Evolutionary conservation across 1,284 basidiomycete genomes (phyloP).

Genomic region (Mrakiaceae sp.): DNA sequence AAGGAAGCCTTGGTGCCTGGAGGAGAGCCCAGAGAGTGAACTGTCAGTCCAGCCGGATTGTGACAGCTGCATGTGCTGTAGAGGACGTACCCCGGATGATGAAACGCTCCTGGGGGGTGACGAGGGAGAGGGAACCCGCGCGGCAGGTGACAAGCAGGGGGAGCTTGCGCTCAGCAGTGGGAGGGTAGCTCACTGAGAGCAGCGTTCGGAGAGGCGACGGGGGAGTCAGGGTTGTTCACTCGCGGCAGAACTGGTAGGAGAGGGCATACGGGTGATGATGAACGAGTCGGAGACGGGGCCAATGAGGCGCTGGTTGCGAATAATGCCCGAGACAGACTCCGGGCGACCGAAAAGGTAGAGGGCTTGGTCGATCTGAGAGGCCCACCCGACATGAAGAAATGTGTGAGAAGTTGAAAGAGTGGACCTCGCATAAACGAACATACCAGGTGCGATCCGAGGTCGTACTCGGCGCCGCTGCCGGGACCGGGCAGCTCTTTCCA

Average conservation of each 20-base stretch:
- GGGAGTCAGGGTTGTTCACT: neutral
- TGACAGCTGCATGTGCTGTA: too few relatives aligned
- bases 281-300: conserved; percentile 58
- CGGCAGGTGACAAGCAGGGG: conserved; percentile 58
- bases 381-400: neutral
- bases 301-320: conserved; percentile 54
- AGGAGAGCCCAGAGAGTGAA: too few relatives aligned
- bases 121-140: conserved; percentile 56
- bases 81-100: conserved; percentile 41
- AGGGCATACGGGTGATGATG: conserved; percentile 30
- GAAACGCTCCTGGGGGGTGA: conserved; percentile 54
- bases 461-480: conserved; percentile 36
- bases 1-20: conserved; percentile 53
- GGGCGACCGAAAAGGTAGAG: conserved; percentile 67
- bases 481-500: conserved; percentile 39
- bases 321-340: conserved; percentile 52
- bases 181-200: conserved; percentile 54
- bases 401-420: neutral
- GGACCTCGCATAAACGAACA: conserved; percentile 22
- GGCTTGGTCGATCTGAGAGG: conserved; percentile 53
- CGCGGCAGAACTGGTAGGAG: neutral
- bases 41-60: too few relatives aligned
- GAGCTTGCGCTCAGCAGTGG: conserved; percentile 40
- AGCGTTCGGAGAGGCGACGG: conserved; percentile 32
- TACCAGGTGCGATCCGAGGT: conserved; percentile 39